Evolutionary conservation across 805 yeast species (phyloP), one percentile per base, ranked within the genome.

Genomic region (Saturnispora dispora): DNA sequence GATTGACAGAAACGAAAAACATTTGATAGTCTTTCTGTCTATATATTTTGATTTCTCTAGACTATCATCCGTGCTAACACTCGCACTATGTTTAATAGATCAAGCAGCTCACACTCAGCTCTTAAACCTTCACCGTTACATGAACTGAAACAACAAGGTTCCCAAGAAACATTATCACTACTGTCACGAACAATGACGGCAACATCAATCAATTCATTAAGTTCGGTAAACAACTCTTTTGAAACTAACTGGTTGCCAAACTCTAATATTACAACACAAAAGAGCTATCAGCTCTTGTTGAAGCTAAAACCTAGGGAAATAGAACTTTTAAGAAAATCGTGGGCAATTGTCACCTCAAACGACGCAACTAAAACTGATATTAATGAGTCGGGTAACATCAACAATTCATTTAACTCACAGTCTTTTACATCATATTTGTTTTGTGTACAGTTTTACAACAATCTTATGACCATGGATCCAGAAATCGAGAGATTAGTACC

Each of bases 391-490:
- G 47, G 20, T 15, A 27, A 33, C 30, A 27, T 46, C n/a, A 46
- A 39, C 20, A 32, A 32, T 11, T 45, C 48, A 10, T 58, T 59
- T 44, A 58, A 59, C 43, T 48, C 60, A 2, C 54, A 62, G 11
- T 73, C 72, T 48, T 79, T 68, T 58, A 74, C 75, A 28, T 75
- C 78, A 20, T 79, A 87, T 1, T 66, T 84, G 30, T 87, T 87
- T 63, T 85, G 91, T 60, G 74, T 82, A 50, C 95, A 87, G 63
- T 77, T 87, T 61, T 87, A 86, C 66, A 76, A 81, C 48, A 87
- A 85, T 60, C 66, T 87, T 48, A 68, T 86, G 37, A 64, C 77
- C 0, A 76, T 79, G 76, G 79, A 76, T 57, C 81, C 87, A 0
- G 69, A 69, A 13, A 70, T 88, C 54, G 88, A 82, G 57, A 72